Conservation (phyloP, 148 eudicot genomes). For the Rhododendron ovatum region DNA sequence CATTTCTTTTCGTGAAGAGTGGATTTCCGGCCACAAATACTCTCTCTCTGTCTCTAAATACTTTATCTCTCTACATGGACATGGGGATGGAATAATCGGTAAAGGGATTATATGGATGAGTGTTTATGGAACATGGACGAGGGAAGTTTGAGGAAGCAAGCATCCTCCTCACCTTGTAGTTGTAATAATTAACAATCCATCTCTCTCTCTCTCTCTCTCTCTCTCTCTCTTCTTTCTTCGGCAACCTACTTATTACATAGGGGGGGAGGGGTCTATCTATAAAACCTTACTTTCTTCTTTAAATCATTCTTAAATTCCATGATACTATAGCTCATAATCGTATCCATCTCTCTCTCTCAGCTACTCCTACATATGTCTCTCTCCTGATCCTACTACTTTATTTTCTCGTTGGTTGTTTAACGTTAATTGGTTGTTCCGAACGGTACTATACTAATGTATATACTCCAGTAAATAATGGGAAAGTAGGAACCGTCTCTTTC, state of each 20-base stretch:
- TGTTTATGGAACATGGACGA: slow-evolving; percentile 18
- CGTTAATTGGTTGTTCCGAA: not conserved
- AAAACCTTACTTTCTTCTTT: not conserved
- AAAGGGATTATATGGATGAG: not conserved
- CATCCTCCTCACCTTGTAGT: slow-evolving; percentile 5
- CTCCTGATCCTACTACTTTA: not conserved
- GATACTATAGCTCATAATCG: not conserved
- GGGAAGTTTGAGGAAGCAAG: slow-evolving; percentile 33
- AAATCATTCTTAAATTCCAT: not conserved
- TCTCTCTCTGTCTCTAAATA: not conserved
- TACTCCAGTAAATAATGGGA: not conserved
- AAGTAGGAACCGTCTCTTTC: slow-evolving; percentile 24
- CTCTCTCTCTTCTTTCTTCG: not conserved
- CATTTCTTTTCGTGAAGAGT: slow-evolving; percentile 32
- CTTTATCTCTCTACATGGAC: slow-evolving; percentile 12
- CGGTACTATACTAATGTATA: not conserved
- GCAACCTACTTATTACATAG: not conserved
- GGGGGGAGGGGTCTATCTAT: not conserved
- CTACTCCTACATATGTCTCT: not conserved
- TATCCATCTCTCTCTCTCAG: not conserved
- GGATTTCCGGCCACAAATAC: not conserved
- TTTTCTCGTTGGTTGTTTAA: not conserved
- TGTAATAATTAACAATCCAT: not conserved
- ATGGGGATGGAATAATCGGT: slow-evolving; percentile 9
- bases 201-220: not conserved